A percentile compares a stretch with the other conserved stretches of the same genome.
phyloP scores from a whole-genome alignment of 768 basidiomycete genomes.

The Trametes cubensis region DNA sequence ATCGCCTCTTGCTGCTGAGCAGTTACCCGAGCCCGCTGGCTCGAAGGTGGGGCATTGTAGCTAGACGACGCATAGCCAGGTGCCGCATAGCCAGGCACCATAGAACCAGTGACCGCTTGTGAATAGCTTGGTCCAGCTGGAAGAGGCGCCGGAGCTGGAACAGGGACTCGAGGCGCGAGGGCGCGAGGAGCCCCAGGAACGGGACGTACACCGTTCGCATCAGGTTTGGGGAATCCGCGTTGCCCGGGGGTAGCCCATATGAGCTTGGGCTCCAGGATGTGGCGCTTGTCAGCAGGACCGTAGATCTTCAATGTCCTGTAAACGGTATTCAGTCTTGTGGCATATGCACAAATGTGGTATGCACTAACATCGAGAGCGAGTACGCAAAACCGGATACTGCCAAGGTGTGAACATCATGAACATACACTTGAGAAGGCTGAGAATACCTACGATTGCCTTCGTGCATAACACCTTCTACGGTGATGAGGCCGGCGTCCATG shows the following conservation, averaged over 20 bases:
- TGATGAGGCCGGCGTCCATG: slow-evolving; percentile 63
- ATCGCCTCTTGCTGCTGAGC: slow-evolving; percentile 40
- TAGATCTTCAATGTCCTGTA: slow-evolving; percentile 71
- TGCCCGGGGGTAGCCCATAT: slow-evolving; percentile 76
- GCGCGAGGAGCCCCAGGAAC: slow-evolving; percentile 24
- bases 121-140: not conserved
- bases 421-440: not conserved
- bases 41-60: slow-evolving; percentile 5
- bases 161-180: slow-evolving; percentile 4
- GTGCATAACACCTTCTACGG: slow-evolving; percentile 70
- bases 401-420: not conserved
- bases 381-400: slow-evolving; percentile 44
- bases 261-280: slow-evolving; percentile 63
- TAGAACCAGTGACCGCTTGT: not conserved
- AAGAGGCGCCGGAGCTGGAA: slow-evolving; percentile 7
- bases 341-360: not conserved
- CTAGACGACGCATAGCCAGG: not conserved
- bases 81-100: not conserved
- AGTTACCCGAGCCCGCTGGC: slow-evolving; percentile 6
- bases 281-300: slow-evolving; percentile 62
- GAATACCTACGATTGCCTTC: slow-evolving; percentile 63
- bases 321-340: not conserved
- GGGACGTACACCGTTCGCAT: slow-evolving; percentile 14
- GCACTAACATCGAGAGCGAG: slow-evolving; percentile 62
- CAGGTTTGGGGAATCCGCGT: slow-evolving; percentile 49